A percentile compares a stretch with the other conserved stretches of the same genome.
Evolutionary conservation across 345 rosid genomes (phyloP).

Genomic region (Hibiscus tridactylites): DNA sequence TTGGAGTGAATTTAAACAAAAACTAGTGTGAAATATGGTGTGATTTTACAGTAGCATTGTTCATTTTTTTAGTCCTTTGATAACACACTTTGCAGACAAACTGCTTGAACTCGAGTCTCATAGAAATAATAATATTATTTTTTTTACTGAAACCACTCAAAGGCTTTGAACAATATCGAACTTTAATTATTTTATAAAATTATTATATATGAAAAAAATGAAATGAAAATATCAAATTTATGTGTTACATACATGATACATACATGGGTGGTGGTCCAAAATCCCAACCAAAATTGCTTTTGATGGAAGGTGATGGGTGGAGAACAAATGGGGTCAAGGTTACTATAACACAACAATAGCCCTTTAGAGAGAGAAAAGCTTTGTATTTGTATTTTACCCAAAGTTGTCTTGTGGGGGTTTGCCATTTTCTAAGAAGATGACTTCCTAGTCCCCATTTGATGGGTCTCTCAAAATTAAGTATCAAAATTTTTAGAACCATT

Average conservation of each 20-base stretch:
- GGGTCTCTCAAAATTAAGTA: background rate
- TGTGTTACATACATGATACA: no score
- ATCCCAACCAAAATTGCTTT: slow-evolving; percentile 6
- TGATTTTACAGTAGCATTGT: no score
- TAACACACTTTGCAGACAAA: no score
- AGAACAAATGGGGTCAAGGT: background rate
- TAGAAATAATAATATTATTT: no score
- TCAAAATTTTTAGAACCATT: background rate
- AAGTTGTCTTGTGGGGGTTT: background rate
- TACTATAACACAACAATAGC: background rate
- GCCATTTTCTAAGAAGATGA: background rate
- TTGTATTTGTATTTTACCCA: slow-evolving; percentile 5
- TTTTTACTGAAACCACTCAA: no score
- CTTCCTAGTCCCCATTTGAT: background rate
- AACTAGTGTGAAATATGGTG: no score
- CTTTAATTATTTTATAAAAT: no score
- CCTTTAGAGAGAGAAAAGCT: background rate
- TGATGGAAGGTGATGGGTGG: slow-evolving; percentile 1
- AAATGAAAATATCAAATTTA: background rate
- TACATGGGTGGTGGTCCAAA: background rate
- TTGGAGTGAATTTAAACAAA: no score
- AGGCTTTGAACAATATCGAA: no score
- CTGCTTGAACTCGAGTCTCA: no score
- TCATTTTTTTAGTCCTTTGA: no score
- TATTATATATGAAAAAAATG: no score